Evolutionary conservation across 140 eudicot species (phyloP).

Genomic region (Cichorium intybus): DNA sequence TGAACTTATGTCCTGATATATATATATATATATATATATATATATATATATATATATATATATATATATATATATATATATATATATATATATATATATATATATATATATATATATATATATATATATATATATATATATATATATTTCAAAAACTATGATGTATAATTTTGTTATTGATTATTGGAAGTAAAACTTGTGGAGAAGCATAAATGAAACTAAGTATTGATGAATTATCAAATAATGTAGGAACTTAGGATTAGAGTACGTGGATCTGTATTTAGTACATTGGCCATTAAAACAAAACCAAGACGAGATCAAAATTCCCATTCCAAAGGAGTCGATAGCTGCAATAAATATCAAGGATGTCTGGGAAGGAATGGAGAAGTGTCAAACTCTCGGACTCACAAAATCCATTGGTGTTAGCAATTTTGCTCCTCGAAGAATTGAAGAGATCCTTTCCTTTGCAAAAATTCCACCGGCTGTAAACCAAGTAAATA

Average conservation of each 20-base stretch:
- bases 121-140: too few relatives aligned
- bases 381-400: constrained; percentile 67
- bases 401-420: constrained; percentile 72
- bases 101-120: too few relatives aligned
- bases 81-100: too few relatives aligned
- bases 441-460: constrained; percentile 36
- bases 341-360: constrained; percentile 38
- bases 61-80: too few relatives aligned
- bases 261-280: constrained; percentile 45
- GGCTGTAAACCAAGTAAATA: constrained; percentile 58
- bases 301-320: constrained; percentile 9
- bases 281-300: constrained; percentile 48
- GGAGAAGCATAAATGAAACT: too few relatives aligned
- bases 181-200: background rate
- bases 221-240: background rate
- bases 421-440: constrained; percentile 59
- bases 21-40: too few relatives aligned
- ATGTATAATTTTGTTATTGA: too few relatives aligned
- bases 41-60: too few relatives aligned
- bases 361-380: constrained; percentile 60
- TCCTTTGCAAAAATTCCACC: constrained; percentile 64
- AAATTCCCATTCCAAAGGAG: constrained; percentile 37
- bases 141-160: too few relatives aligned
- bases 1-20: too few relatives aligned
- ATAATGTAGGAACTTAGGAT: constrained; percentile 30